Conservation (phyloP, 192 early-diverging fungal genomes). For the Backusella morwellensis region DNA sequence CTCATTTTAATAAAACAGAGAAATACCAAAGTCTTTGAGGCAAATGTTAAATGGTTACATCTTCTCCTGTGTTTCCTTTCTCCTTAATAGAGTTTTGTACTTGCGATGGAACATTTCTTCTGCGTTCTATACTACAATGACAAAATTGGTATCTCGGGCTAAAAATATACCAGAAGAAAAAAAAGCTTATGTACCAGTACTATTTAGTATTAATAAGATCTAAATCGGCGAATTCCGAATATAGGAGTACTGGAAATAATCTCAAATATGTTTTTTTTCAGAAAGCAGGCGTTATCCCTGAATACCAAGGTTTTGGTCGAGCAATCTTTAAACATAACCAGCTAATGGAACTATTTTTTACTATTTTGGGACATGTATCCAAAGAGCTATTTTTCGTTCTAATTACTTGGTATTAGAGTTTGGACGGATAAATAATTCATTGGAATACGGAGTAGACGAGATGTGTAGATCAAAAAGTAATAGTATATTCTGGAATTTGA, state of each 20-base stretch:
- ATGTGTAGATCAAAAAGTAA: neutral
- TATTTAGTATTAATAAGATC: slow-evolving; percentile 2
- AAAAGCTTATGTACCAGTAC: neutral
- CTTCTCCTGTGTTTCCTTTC: slow-evolving; percentile 2
- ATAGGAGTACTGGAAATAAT: neutral
- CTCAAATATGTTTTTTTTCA: neutral
- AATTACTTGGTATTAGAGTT: neutral
- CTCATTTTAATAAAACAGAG: neutral
- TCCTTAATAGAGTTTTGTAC: slow-evolving; percentile 4
- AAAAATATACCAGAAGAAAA: neutral
- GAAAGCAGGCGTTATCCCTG: neutral
- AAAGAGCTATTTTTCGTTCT: neutral
- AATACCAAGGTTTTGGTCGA: neutral
- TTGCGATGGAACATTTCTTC: neutral
- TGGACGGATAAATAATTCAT: neutral
- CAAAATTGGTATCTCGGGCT: neutral
- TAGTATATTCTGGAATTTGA: neutral
- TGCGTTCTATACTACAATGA: neutral
- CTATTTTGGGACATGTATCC: neutral
- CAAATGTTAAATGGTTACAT: neutral
- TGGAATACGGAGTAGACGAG: neutral
- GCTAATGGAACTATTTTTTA: neutral
- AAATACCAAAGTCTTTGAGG: neutral
- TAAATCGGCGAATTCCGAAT: neutral
- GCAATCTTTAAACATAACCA: neutral